Evolutionary conservation across 1,284 basidiomycete species (phyloP), one percentile per base, ranked within the genome.

Genomic region (Uromyces viciae-fabae): DNA sequence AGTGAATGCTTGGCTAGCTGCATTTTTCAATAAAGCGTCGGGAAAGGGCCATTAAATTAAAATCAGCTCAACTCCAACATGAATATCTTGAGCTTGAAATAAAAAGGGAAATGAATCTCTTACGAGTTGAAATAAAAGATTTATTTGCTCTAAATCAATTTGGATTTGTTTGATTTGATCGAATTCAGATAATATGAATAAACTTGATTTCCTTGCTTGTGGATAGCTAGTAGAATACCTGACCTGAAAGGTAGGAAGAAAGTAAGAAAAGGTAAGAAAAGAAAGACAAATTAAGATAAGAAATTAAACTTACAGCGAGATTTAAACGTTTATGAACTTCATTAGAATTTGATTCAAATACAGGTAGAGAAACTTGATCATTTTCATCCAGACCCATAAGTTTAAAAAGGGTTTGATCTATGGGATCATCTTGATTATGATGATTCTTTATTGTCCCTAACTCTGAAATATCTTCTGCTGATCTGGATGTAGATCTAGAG

Each of bases 171-270:
- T 36, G 40, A 46, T 25, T 14, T 42, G 42, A 42, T 69, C 19
- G n/a, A 69, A 11, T 2, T 69, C 14, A 5, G 66, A 69, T 43
- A 42, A 28, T 25, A 69, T 69, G 66, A 69, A 69, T 19, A 69
- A 5, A 40, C 66, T 69, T 8, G 66, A 69, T 46, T 46, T 19
- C 22, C 66, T 43, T 69, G 66, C 66, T 46, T 69, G 19, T 19
- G 66, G 66, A 15, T 69, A 69, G 15, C 36, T 40, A 43, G 66
- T 69, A 2, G 66, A 69, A 38, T 40, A 22, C 9, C 40, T 4
- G 25, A 69, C 66, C 66, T 69, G 5, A 17, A 22, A 42, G 9
- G 7, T 56, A 38, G 40, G 60, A 25, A 38, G 4, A 38, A 7
- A 64, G 60, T 38, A 22, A 33, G n/a, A 62, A 33, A 9, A 33